phyloP scores from a whole-genome alignment of 768 basidiomycete species.

The Russula sp. region DNA sequence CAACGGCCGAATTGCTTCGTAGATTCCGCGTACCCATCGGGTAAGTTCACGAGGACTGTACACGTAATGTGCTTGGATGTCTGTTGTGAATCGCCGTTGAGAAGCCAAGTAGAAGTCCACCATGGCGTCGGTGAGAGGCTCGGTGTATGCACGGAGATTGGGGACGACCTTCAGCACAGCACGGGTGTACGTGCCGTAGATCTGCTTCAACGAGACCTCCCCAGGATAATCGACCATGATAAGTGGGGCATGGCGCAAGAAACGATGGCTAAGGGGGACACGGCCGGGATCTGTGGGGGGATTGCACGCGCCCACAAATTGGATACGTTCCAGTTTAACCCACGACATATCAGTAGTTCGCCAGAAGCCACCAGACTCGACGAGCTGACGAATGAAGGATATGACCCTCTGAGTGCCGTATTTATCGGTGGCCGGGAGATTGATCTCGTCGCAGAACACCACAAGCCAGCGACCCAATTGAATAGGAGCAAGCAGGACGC shows the following conservation, averaged over 20 bases:
- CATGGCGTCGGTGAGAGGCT: conserved; percentile 96
- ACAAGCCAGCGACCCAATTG: conserved; percentile 98
- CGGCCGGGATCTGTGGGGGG: conserved; percentile 98
- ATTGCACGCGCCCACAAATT: conserved; percentile 99
- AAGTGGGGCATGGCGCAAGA: conserved; percentile 94
- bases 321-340: conserved; percentile 97
- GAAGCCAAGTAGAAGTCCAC: conserved; percentile 92
- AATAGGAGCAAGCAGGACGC: conserved; percentile 88
- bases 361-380: conserved; percentile 94
- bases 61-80: conserved; percentile 97
- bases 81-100: conserved; percentile 90
- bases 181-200: conserved; percentile 96
- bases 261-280: conserved; percentile 95
- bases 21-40: conserved; percentile 94
- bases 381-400: conserved; percentile 94
- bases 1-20: conserved; percentile 90
- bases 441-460: conserved; percentile 99
- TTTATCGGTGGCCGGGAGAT: conserved; percentile 92
- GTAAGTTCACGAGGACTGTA: conserved; percentile 99
- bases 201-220: conserved; percentile 92
- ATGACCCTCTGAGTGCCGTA: conserved; percentile 99
- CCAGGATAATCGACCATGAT: conserved; percentile 99
- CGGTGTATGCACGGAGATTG: conserved; percentile 84
- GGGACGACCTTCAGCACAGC: conserved; percentile 94
- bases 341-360: conserved; percentile 90